phyloP scores from a whole-genome alignment of 2,329 filamentous ascomycete genomes.

The Metarhizium sp. region DNA sequence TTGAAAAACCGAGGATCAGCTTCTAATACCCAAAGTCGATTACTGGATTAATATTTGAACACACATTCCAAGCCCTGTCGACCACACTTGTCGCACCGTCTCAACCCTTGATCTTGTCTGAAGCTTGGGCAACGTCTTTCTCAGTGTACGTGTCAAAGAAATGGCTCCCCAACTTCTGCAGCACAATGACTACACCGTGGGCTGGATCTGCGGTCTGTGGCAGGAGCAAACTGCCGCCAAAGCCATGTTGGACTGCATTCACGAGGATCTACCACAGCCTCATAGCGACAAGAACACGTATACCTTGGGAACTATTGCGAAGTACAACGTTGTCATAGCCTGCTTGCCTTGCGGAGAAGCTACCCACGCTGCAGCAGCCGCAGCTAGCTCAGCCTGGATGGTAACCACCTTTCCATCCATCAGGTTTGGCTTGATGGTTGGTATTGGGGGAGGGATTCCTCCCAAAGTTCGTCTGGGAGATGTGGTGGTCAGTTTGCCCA shows the following conservation, averaged over 20 bases:
- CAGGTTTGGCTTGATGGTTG: slow-evolving; percentile 7
- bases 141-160: too few relatives aligned
- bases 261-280: slow-evolving; percentile 13
- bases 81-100: too few relatives aligned
- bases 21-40: too few relatives aligned
- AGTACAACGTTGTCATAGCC: slow-evolving; percentile 12
- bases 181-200: slow-evolving; percentile 24
- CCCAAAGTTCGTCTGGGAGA: slow-evolving; percentile 7
- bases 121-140: too few relatives aligned
- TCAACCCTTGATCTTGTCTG: too few relatives aligned
- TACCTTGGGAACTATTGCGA: slow-evolving; percentile 6
- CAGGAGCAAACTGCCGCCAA: slow-evolving; percentile 27
- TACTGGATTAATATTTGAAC: too few relatives aligned
- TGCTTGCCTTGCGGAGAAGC: background rate
- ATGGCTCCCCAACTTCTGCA: too few relatives aligned
- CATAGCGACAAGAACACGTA: slow-evolving; percentile 8
- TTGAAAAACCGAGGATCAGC: too few relatives aligned
- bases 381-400: background rate
- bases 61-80: too few relatives aligned
- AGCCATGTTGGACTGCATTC: slow-evolving; percentile 26
- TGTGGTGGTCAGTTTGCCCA: slow-evolving; percentile 7
- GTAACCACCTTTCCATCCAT: background rate
- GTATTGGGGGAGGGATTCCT: slow-evolving; percentile 9
- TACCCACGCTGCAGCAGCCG: background rate
- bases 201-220: slow-evolving; percentile 32